A percentile compares a stretch with the other conserved stretches of the same genome.
These are phyloP conservation scores for Kwoniella dendrophila DNA, from an alignment of 768 basidiomycete species.

Conservation along the genomic window DNA sequence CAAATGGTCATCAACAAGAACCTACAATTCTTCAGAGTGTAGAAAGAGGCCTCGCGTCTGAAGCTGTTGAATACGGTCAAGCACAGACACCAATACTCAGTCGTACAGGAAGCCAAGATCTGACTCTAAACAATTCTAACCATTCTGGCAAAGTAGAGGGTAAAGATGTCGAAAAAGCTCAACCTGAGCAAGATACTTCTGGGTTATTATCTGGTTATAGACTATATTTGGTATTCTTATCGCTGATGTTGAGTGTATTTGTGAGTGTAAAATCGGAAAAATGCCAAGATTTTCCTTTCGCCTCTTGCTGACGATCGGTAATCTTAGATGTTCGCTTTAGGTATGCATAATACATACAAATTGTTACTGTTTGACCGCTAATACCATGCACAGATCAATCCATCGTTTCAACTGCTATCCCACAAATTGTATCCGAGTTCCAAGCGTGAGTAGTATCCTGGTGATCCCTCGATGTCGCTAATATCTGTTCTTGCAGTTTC, in stretches of 20 bases:
- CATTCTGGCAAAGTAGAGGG: conserved; percentile 9
- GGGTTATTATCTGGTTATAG: conserved; percentile 27
- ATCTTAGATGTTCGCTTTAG: conserved; percentile 27
- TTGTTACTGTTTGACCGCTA: not conserved
- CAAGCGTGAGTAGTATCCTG: conserved; percentile 22
- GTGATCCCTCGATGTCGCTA: not conserved
- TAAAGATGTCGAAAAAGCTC: conserved; percentile 14
- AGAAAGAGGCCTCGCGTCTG: conserved; percentile 15
- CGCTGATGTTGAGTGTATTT: conserved; percentile 39
- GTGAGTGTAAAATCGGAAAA: conserved; percentile 15
- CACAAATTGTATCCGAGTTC: conserved; percentile 42
- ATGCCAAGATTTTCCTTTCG: not conserved
- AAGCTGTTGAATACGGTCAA: conserved; percentile 23
- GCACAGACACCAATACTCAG: conserved; percentile 24
- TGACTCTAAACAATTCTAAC: conserved; percentile 13
- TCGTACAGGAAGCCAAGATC: conserved; percentile 18
- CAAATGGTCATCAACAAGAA: not conserved
- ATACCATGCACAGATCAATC: conserved; percentile 35
- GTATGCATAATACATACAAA: conserved; percentile 6
- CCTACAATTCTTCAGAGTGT: conserved; percentile 7
- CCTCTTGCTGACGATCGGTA: not conserved
- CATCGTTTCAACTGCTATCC: conserved; percentile 49
- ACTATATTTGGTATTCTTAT: conserved; percentile 40
- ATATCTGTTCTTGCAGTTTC: conserved; percentile 23
- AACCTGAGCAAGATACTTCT: conserved; percentile 1